Evolutionary conservation across 2,329 filamentous ascomycete genomes (phyloP), one percentile per base, ranked within the genome.

Genomic region (Monilinia aucupariae): DNA sequence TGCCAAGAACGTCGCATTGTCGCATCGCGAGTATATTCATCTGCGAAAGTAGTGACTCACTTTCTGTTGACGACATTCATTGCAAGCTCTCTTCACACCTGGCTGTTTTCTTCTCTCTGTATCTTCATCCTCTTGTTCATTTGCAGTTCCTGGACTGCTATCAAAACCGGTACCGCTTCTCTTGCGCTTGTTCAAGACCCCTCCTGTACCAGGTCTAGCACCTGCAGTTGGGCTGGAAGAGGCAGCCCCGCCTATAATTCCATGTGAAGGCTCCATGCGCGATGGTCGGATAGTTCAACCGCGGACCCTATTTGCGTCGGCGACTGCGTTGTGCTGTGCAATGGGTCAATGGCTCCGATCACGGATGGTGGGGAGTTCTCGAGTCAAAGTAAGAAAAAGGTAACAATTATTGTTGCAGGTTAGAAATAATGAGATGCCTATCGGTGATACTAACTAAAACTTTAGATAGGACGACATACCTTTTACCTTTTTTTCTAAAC

Each of bases 31-130:
- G 41, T 56, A 45, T 56, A 12, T 53, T 56, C 55, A 58, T 10
- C 22, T 47, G 30, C 9, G 22, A 41, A 27, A 54, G 41, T 60
- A 48, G 37, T 72, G 74, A 80, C 79, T 82, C 78, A 91, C 89
- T 81, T 93, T 93, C 76, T 93, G 90, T 77, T 93, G 90, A 66
- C 89, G 83, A 74, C 89, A 93, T 75, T 93, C 89, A 73, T 92
- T 92, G 76, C 90, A 93, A 7, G 90, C 90, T 71, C 90, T 82
- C 78, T 93, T 91, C 55, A 88, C 86, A 61, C 85, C 85, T 32
- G 86, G 85, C 68, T 87, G 84, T 65, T 85, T 81, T 75, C 85
- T 85, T 76, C 83, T 84, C 70, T 86, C 83, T 53, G 79, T 75
- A 59, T 82, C 80, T 55, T 78, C 77, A 62, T 85, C 80, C 64